Base-by-base conservation (phyloP, 345 rosid genomes). In the Turritis glabra region DNA sequence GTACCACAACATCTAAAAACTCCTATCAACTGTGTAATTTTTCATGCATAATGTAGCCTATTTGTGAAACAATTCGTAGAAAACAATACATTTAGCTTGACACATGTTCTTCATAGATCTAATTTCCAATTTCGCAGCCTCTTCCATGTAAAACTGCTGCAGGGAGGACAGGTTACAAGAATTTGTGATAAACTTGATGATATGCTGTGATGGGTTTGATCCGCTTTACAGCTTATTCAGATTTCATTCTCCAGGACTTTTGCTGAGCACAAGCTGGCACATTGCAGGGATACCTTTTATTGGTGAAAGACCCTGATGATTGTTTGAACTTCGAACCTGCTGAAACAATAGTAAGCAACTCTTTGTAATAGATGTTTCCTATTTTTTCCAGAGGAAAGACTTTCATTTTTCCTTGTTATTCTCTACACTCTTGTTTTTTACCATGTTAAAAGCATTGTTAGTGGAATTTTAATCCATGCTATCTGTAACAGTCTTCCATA, bases 401-500 rank as follows among this genome's bases (percentile, higher is more conserved):
- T 30, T 26, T 59, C 64, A 22, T 0, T 2, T 37, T 37, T 13
- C 2, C 14, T 67, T 29, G 54, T 8, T 8, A 38, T 30, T 51
- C 43, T 33, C 12, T 60, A 30, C 17, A 50, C 63, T 7, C 37
- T 27, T 19, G 44, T 67, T 33, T 41, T 44, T 23, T 70, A 46
- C 43, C 43, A 32, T 62, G 43, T 22, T 63, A 70, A 70, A 69
- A 77, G 52, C 46, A 26, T 63, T 77, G 33, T 19, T 63, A 55
- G 69, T 70, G 80, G 76, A 51, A 12, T 37, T 51, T 53, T 43
- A 69, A 63, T 21, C 46, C 52, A 63, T 44, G 59, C 46, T 64
- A 53, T 70, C 53, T 77, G 66, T 70, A 54, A 63, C 5, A 70
- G 80, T 63, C 66, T 70, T 11, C 15, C 26, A 52, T 62, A 35